Percentiles rank a stretch among this genome's conserved stretches.
Conservation (phyloP, 495 filamentous ascomycete species). For the Jackrogersella minutella region DNA sequence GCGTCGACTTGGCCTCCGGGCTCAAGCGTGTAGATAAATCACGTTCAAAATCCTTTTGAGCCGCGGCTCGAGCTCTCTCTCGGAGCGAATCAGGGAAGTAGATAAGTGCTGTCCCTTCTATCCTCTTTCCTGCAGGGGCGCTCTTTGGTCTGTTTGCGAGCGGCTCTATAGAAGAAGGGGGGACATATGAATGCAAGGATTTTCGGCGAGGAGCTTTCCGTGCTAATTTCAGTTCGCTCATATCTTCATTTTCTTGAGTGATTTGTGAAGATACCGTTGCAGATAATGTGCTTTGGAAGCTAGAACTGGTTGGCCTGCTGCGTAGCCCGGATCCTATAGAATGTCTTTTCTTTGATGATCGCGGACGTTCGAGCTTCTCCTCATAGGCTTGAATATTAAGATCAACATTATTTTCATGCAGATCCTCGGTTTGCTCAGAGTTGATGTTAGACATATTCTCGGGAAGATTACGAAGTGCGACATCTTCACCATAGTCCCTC, state of each 20-base stretch:
- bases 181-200: conserved; percentile 35
- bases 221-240: not conserved
- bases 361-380: conserved; percentile 10
- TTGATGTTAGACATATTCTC: conserved; percentile 46
- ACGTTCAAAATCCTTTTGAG: not conserved
- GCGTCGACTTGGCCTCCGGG: not conserved
- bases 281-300: conserved; percentile 24
- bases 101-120: not conserved
- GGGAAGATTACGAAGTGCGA: conserved; percentile 61
- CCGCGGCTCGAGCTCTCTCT: conserved; percentile 25
- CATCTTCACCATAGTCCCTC: conserved; percentile 62
- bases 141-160: conserved; percentile 12
- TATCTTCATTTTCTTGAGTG: conserved; percentile 17
- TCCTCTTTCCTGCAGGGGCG: conserved; percentile 8
- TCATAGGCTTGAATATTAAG: conserved; percentile 5
- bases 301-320: conserved; percentile 33
- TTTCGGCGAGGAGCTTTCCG: conserved; percentile 32
- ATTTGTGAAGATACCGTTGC: conserved; percentile 27
- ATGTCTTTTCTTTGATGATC: conserved; percentile 32
- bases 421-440: conserved; percentile 44
- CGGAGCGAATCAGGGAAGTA: conserved; percentile 37
- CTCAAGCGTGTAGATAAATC: not conserved
- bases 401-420: conserved; percentile 34
- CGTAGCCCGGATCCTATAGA: conserved; percentile 36
- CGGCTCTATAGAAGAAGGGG: conserved; percentile 11